Evolutionary conservation across 352 stramenopile species (phyloP).

Genomic region (Globisporangium abappressorium): DNA sequence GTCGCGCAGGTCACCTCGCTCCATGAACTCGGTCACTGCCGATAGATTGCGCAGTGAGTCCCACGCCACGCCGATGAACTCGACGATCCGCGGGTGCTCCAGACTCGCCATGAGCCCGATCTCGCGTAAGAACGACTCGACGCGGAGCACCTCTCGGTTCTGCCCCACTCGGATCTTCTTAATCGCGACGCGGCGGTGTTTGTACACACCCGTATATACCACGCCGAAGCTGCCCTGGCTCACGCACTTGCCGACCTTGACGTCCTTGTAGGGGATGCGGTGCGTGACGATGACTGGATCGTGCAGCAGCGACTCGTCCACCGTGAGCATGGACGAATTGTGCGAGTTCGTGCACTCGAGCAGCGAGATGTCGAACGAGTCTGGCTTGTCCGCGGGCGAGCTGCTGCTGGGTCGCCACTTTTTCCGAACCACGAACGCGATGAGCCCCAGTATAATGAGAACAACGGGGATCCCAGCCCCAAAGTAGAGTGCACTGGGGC

Average conservation of each 20-base stretch:
- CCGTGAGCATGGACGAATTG: not conserved
- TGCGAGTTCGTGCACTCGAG: conserved; percentile 1
- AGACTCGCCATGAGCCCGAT: conserved; percentile 27
- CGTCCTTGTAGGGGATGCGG: conserved; percentile 14
- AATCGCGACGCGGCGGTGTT: conserved; percentile 20
- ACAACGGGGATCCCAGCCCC: not conserved
- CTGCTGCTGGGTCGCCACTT: not conserved
- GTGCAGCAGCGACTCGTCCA: conserved; percentile 10
- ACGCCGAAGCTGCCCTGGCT: conserved; percentile 26
- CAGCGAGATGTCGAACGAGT: not conserved
- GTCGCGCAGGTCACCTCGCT: no score
- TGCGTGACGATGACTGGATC: conserved; percentile 19
- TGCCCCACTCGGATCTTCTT: conserved; percentile 19
- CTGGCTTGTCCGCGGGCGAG: not conserved
- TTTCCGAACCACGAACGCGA: not conserved
- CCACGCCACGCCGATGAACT: no score
- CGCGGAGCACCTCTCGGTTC: conserved; percentile 10
- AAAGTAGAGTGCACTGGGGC: not conserved
- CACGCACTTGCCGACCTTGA: conserved; percentile 8
- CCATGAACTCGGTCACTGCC: no score
- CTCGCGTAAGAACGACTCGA: conserved; percentile 28
- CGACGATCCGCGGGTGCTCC: conserved; percentile 1
- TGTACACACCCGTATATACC: conserved; percentile 24
- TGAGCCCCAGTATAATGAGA: not conserved
- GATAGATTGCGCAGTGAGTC: no score